phyloP scores from a whole-genome alignment of 441 rosid species.

The Erodium texanum region DNA sequence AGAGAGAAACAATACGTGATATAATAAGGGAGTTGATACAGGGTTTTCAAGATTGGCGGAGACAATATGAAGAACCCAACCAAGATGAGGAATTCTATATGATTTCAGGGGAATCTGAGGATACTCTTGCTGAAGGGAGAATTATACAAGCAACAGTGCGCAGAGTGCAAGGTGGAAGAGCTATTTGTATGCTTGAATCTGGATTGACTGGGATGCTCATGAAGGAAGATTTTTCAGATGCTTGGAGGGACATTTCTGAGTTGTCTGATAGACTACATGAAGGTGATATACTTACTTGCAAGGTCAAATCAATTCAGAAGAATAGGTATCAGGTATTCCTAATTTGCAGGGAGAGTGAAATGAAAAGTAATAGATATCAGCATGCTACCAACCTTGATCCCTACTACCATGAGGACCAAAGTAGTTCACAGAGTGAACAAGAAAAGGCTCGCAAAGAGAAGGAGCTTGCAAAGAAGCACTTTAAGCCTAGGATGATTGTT shows the following conservation, averaged over 20 bases:
- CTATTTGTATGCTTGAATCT: conserved; percentile 7
- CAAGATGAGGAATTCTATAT: conserved; percentile 6
- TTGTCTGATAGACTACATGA: conserved; percentile 3
- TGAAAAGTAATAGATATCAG: conserved; percentile 8
- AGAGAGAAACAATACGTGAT: conserved; percentile 3
- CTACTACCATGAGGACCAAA: not conserved
- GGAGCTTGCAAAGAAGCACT: conserved; percentile 10
- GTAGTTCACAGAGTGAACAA: conserved; percentile 1
- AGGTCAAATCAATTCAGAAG: conserved; percentile 11
- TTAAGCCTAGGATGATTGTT: conserved; percentile 13
- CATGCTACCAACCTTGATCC: not conserved
- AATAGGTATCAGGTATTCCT: conserved; percentile 9
- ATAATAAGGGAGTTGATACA: conserved; percentile 5
- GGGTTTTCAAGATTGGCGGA: conserved; percentile 5
- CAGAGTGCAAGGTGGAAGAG: conserved; percentile 4
- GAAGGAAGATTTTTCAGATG: conserved; percentile 6
- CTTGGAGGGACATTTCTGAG: conserved; percentile 5
- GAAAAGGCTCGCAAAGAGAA: conserved; percentile 11
- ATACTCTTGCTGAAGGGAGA: conserved; percentile 7
- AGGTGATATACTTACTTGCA: conserved; percentile 6
- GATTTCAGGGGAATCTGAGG: conserved; percentile 6
- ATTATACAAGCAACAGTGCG: conserved; percentile 3
- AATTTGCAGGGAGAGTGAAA: conserved; percentile 10
- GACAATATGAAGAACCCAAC: not conserved
- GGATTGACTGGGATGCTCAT: conserved; percentile 3